These are phyloP conservation scores for Colletotrichum gloeosporioides DNA, from an alignment of 2,329 filamentous ascomycete species.

Conservation along the genomic window DNA sequence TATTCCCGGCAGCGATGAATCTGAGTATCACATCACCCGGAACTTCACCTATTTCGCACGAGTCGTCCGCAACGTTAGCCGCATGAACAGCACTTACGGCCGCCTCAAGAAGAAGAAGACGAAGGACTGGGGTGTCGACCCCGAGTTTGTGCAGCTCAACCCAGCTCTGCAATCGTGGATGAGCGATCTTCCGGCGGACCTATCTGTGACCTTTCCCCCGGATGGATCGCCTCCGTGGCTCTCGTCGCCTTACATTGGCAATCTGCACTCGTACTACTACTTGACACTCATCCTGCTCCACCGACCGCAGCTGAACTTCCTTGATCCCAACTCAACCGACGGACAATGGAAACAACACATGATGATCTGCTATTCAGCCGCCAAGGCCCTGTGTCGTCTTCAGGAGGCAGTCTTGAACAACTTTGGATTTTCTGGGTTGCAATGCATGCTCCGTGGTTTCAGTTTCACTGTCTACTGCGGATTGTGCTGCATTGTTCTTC, in stretches of 20 bases:
- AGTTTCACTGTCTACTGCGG: conserved; percentile 96
- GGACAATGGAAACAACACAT: conserved; percentile 89
- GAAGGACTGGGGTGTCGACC: conserved; percentile 87
- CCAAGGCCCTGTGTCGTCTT: conserved; percentile 83
- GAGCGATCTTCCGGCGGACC: conserved; percentile 76
- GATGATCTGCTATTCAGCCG: conserved; percentile 82
- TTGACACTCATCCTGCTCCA: conserved; percentile 86
- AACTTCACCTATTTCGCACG: conserved; percentile 85
- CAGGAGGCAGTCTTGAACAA: conserved; percentile 82
- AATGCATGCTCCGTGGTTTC: conserved; percentile 93
- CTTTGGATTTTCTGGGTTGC: conserved; percentile 79
- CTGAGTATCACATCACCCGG: conserved; percentile 78
- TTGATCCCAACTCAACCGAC: conserved; percentile 73
- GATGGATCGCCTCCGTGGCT: conserved; percentile 86
- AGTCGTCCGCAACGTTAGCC: conserved; percentile 77
- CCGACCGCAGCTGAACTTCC: conserved; percentile 81
- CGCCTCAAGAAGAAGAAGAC: conserved; percentile 71
- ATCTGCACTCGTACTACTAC: conserved; percentile 89
- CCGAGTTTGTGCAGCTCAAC: conserved; percentile 81
- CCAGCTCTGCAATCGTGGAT: conserved; percentile 79
- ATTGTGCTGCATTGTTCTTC: conserved; percentile 89
- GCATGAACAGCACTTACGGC: conserved; percentile 77
- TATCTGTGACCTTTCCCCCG: conserved; percentile 77
- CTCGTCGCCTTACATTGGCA: conserved; percentile 85
- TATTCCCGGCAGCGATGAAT: conserved; percentile 71